Evolutionary conservation across 176 grass and related monocot genomes (phyloP).

Genomic region (Leersia perrieri): DNA sequence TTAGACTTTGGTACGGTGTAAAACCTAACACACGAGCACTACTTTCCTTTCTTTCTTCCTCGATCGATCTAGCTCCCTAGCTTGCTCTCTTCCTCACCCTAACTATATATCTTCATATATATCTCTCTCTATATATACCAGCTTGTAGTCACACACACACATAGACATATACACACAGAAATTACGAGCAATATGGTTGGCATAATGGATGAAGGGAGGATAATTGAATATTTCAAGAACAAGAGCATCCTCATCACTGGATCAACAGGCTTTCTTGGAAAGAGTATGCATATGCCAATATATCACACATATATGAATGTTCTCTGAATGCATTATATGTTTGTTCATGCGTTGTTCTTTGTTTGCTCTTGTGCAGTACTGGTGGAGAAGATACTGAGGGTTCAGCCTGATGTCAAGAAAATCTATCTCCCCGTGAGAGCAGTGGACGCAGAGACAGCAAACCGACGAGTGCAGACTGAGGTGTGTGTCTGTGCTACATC

Average conservation of each 20-base stretch:
- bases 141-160: background rate
- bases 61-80: background rate
- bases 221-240: constrained; percentile 65
- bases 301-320: too few relatives aligned
- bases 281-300: constrained; percentile 49
- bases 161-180: background rate
- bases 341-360: background rate
- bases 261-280: constrained; percentile 83
- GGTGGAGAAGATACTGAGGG: constrained; percentile 87
- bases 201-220: constrained; percentile 53
- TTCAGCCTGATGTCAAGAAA: constrained; percentile 77
- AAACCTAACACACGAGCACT: background rate
- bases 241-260: constrained; percentile 84
- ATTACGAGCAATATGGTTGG: background rate
- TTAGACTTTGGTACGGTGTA: background rate
- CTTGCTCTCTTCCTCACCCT: background rate
- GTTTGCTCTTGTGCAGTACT: constrained; percentile 48
- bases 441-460: constrained; percentile 34
- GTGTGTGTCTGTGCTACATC: constrained; percentile 10
- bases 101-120: background rate
- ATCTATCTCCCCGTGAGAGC: constrained; percentile 85
- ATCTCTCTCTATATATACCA: background rate
- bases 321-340: background rate
- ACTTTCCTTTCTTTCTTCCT: background rate
- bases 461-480: constrained; percentile 65